These are phyloP conservation scores for Solanum ossicruentum DNA, from an alignment of 257 asterid species.

Conservation along the genomic window DNA sequence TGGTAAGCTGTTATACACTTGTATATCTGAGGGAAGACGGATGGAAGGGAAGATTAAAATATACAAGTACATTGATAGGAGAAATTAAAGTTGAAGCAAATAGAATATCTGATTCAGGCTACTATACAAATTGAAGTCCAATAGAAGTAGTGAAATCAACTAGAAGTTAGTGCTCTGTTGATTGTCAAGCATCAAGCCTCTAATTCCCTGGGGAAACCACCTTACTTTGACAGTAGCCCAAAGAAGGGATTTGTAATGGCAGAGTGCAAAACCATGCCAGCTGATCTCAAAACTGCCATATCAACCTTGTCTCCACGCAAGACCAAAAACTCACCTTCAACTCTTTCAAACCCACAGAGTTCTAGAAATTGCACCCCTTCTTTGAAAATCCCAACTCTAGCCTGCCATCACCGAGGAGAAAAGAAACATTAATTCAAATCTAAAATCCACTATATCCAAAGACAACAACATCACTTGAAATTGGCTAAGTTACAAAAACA, in stretches of 20 bases:
- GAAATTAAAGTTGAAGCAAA: background rate
- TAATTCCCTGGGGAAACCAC: background rate
- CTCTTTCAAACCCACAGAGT: conserved; percentile 60
- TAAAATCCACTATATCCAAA: background rate
- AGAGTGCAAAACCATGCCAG: conserved; percentile 35
- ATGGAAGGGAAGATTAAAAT: background rate
- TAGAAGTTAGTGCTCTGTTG: background rate
- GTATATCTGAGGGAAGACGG: background rate
- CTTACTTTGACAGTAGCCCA: conserved; percentile 40
- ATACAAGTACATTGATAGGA: background rate
- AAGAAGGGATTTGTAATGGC: conserved; percentile 64
- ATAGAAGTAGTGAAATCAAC: background rate
- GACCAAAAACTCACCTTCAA: conserved; percentile 27
- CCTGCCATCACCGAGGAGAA: conserved; percentile 24
- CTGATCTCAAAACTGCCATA: conserved; percentile 19
- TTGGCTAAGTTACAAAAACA: background rate
- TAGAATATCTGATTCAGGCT: background rate
- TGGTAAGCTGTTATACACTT: background rate
- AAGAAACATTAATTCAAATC: background rate
- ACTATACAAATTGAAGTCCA: background rate
- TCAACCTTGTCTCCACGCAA: conserved; percentile 40
- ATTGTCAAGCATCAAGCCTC: background rate
- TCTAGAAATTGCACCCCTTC: conserved; percentile 56
- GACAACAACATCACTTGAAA: background rate
- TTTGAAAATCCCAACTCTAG: conserved; percentile 44